Evolutionary conservation across 2,329 filamentous ascomycete species (phyloP), one percentile per base, ranked within the genome.

Genomic region (Chrysosporium queenslandicum): DNA sequence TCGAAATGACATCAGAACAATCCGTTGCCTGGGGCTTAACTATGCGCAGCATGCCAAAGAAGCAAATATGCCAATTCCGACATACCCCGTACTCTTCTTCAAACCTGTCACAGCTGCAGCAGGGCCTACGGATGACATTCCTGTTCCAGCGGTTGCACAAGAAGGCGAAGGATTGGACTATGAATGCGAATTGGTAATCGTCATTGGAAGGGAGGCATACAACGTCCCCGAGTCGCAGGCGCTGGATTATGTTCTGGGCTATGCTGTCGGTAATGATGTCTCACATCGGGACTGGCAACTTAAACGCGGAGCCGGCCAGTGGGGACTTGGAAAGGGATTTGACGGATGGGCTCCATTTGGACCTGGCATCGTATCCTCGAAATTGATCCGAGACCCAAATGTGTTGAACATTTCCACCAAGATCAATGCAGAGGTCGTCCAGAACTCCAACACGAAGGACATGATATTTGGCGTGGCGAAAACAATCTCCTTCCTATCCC

Each of bases 251-350:
- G 83, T 90, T 2, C 72, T 88, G 1, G 86, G 86, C 4, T 90
- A 89, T 63, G 75, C 81, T 1, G 77, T 86, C 30, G 84, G 85
- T 50, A 86, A 91, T 67, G 86, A 91, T 64, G 78, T 91, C n/a
- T 87, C 82, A 9, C 85, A 87, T 68, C 80, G 86, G 37, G 83
- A 87, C 58, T 89, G 84, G 82, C 84, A 87, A 68, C 67, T 86
- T 55, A 77, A 81, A 65, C 76, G 74, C 37, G 82, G 82, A 14
- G 81, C 81, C 14, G 77, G 82, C 1, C 84, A 87, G 68, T 87
- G 83, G 83, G 77, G 76, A 0, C 69, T 86, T 12, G 84, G 83
- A 34, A 88, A 88, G 66, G 81, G 83, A 2, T 87, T 86, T 58
- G 84, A 88, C 66, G 81, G 81, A 12, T 88, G 84, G 82, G 84